Conservation (phyloP, 345 rosid genomes). For the Durio zibethinus region DNA sequence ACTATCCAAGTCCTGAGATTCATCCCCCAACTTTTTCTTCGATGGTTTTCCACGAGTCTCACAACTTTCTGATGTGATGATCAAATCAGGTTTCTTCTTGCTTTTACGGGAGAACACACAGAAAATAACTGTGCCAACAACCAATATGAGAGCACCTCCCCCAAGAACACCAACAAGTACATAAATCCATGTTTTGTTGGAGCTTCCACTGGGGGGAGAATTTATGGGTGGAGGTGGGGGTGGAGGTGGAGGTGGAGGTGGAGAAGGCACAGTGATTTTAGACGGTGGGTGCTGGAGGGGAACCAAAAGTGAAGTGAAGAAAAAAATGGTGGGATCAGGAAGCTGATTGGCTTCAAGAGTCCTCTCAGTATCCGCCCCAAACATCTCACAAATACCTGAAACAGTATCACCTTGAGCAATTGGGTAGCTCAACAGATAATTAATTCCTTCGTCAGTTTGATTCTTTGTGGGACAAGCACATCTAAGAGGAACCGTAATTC, state of each 20-base stretch:
- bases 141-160: constrained; percentile 36
- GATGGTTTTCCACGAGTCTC: constrained; percentile 35
- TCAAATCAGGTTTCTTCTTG: constrained; percentile 23
- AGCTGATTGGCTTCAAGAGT: constrained; percentile 44
- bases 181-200: constrained; percentile 57
- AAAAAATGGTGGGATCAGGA: constrained; percentile 24
- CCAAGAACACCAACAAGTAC: constrained; percentile 42
- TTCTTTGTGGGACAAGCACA: constrained; percentile 70
- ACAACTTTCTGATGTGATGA: constrained; percentile 25
- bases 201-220: constrained; percentile 21
- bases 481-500: constrained; percentile 46
- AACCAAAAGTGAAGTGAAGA: constrained; percentile 51
- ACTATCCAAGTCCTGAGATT: constrained; percentile 36
- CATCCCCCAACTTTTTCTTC: constrained; percentile 39
- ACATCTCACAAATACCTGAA: constrained; percentile 31
- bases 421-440: constrained; percentile 45
- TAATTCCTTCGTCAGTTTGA: constrained; percentile 33
- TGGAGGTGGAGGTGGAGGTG: constrained; percentile 33
- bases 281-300: constrained; percentile 46
- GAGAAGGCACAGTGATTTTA: constrained; percentile 30
- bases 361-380: constrained; percentile 29
- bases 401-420: constrained; percentile 31
- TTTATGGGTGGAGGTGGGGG: constrained; percentile 29
- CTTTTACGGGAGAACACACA: constrained; percentile 21
- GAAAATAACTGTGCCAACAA: constrained; percentile 32